Base-by-base conservation (phyloP, 1,284 basidiomycete genomes). In the Sporisorium iseilematis-ciliati region DNA sequence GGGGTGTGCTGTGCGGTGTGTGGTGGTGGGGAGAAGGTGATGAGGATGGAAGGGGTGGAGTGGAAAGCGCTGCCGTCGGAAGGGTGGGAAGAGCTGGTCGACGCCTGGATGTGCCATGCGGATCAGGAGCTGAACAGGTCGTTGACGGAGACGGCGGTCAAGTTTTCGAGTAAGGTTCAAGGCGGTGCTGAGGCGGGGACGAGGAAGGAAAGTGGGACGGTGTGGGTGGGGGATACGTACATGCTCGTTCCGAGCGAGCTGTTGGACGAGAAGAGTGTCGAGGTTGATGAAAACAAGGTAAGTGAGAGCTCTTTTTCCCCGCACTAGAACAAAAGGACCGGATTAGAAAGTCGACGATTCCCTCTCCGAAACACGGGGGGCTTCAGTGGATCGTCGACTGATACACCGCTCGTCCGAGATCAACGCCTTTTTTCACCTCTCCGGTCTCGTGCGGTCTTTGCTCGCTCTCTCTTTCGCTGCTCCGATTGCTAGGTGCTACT, bases 21-120 rank as follows among this genome's bases (percentile, higher is more conserved):
- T 26, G 6, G 31, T 8, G 14, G n/a, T 3, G n/a, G 18, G 5
- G 33, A 11, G 23, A 3, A 23, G 29, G 14, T 48, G 53, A 11
- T 42, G 38, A 26, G 21, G 6, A 10, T 20, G 29, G 10, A 25
- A 29, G 16, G 35, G 35, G 53, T 61, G 10, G 85, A 82, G 31
- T 97, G 93, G 85, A 89, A 91, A 54, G 94, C 97, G 79, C 87
- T 99, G 7, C 95, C 95, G 1, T 95, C 93, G 1, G 94, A 97
- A 82, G 91, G 97, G 80, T 99, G 95, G 95, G 92, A 94, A 64
- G 95, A 99, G 85, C 90, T 98, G 42, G 90, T 98, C 23, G 95
- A 98, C 67, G 92, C 94, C 3, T 98, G 95, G 95, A 95, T 99
- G 93, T 98, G 95, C 82, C 96, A 98, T 86, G 86, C 91, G 21